phyloP scores from a whole-genome alignment of 2,329 filamentous ascomycete genomes.

The Sporothrix sp. region DNA sequence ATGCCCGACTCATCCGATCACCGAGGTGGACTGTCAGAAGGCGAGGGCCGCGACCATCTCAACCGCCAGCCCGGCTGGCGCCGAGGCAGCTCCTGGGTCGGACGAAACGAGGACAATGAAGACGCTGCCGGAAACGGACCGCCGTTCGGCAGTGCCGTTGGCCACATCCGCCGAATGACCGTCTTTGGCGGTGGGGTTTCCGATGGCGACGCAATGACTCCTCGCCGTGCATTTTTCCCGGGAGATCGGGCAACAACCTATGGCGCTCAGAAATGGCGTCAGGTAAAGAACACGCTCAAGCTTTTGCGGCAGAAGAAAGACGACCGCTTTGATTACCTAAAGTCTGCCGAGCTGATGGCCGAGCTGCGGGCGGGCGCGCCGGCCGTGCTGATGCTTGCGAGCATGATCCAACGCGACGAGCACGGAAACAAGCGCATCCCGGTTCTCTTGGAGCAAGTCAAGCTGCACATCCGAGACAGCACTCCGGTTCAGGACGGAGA shows the following conservation, averaged over 20 bases:
- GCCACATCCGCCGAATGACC: slow-evolving; percentile 57
- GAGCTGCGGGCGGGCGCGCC: slow-evolving; percentile 88
- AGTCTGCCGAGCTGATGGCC: slow-evolving; percentile 92
- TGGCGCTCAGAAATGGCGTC: slow-evolving; percentile 78
- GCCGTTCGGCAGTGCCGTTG: slow-evolving; percentile 42
- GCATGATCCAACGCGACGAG: slow-evolving; percentile 96
- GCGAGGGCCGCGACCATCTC: slow-evolving; percentile 58
- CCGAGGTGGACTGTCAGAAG: slow-evolving; percentile 61
- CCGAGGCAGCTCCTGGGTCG: slow-evolving; percentile 50
- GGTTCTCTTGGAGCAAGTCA: slow-evolving; percentile 88
- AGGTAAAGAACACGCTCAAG: slow-evolving; percentile 83
- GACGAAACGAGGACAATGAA: slow-evolving; percentile 37
- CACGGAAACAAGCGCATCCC: slow-evolving; percentile 92
- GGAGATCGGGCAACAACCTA: slow-evolving; percentile 62
- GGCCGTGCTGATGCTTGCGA: slow-evolving; percentile 86
- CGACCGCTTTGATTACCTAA: slow-evolving; percentile 84
- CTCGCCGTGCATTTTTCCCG: slow-evolving; percentile 47
- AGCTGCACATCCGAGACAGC: slow-evolving; percentile 77
- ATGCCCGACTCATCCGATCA: slow-evolving; percentile 51
- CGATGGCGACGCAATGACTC: slow-evolving; percentile 50
- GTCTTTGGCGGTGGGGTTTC: slow-evolving; percentile 54
- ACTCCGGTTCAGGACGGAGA: slow-evolving; percentile 54
- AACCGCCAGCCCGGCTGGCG: slow-evolving; percentile 46
- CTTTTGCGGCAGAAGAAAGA: slow-evolving; percentile 71
- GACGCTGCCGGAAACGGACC: slow-evolving; percentile 36